These are phyloP conservation scores for Metschnikowia lachancei DNA, from an alignment of 805 yeast genomes.

Conservation along the genomic window DNA sequence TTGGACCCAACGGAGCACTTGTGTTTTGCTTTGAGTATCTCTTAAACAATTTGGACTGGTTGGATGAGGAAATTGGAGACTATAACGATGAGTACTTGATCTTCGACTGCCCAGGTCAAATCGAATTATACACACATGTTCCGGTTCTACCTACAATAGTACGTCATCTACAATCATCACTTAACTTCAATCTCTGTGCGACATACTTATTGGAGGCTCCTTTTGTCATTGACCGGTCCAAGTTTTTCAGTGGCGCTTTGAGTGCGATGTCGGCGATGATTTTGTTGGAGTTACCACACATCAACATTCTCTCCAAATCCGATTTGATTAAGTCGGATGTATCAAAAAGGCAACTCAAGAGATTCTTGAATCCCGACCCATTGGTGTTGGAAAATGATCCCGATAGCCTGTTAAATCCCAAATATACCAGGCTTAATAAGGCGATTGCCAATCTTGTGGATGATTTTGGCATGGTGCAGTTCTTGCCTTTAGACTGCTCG, in stretches of 20 bases:
- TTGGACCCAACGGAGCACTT: slow-evolving; percentile 95
- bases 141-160: slow-evolving; percentile 90
- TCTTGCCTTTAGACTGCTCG: slow-evolving; percentile 76
- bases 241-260: slow-evolving; percentile 92
- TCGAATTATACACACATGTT: slow-evolving; percentile 89
- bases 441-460: slow-evolving; percentile 89
- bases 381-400: slow-evolving; percentile 47
- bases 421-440: slow-evolving; percentile 67
- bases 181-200: slow-evolving; percentile 88
- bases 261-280: slow-evolving; percentile 99
- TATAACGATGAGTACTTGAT: slow-evolving; percentile 90
- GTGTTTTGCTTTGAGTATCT: slow-evolving; percentile 92
- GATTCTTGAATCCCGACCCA: slow-evolving; percentile 91
- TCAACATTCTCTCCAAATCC: slow-evolving; percentile 81
- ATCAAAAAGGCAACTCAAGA: slow-evolving; percentile 72
- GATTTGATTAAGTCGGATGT: slow-evolving; percentile 82
- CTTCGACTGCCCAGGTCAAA: slow-evolving; percentile 97
- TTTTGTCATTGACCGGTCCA: slow-evolving; percentile 83
- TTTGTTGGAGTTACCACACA: slow-evolving; percentile 88
- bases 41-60: slow-evolving; percentile 89
- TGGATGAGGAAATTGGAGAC: slow-evolving; percentile 96
- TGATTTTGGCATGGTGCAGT: slow-evolving; percentile 98
- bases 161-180: slow-evolving; percentile 72
- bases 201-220: slow-evolving; percentile 92
- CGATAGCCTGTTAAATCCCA: slow-evolving; percentile 39